A percentile compares a stretch with the other conserved stretches of the same genome.
Conservation (phyloP, 192 early-diverging fungal genomes). For the Backusella parvicylindrica region DNA sequence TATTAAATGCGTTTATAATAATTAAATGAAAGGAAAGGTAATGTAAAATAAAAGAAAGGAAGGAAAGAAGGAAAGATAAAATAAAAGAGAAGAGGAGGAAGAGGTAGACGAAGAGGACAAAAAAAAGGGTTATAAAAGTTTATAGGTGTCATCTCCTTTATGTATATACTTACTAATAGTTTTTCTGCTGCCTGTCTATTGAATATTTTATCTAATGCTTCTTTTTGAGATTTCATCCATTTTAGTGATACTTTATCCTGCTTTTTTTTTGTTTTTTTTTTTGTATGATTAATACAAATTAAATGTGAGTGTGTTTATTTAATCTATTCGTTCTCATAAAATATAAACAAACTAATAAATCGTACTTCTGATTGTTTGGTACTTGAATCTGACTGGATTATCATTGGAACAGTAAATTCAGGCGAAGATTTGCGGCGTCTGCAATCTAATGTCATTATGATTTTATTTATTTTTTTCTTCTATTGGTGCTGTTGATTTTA, state of each 20-base stretch:
- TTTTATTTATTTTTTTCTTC: background rate
- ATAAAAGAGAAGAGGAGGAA: background rate
- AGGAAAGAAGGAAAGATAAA: background rate
- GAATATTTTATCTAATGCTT: background rate
- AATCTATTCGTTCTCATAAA: background rate
- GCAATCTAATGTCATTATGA: background rate
- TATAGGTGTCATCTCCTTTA: background rate
- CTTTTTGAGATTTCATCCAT: background rate
- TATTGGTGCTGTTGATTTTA: background rate
- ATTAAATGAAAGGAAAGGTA: background rate
- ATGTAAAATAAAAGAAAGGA: background rate
- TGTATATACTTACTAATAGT: slow-evolving; percentile 1
- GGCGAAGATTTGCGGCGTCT: background rate
- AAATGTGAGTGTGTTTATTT: background rate
- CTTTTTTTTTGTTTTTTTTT: background rate
- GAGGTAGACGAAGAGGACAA: background rate
- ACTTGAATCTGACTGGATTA: background rate
- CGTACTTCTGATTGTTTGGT: background rate
- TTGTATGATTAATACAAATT: background rate
- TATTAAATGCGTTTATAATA: background rate
- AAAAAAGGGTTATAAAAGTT: background rate
- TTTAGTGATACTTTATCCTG: background rate
- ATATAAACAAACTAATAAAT: background rate
- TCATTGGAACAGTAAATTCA: background rate
- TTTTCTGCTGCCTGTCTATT: background rate